These are phyloP conservation scores for Xylariomycetidae sp. DNA, from an alignment of 2,329 filamentous ascomycete genomes.

Conservation along the genomic window DNA sequence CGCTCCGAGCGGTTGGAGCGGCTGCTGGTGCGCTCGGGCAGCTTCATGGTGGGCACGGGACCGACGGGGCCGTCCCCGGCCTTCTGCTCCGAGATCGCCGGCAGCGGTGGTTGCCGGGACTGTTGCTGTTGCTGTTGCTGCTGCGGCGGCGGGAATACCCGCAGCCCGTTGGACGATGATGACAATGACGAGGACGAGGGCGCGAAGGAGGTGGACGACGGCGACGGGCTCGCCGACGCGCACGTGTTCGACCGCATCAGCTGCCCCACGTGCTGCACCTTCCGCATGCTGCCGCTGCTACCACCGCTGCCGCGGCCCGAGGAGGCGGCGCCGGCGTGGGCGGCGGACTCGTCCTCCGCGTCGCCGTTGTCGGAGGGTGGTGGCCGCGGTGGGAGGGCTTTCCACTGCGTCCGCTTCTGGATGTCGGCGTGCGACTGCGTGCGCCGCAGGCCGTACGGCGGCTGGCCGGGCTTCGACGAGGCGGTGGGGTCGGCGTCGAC, in stretches of 20 bases:
- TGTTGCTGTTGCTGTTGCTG: too few relatives aligned
- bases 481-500: too few relatives aligned
- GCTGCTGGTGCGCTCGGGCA: constrained; percentile 17
- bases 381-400: constrained; percentile 6
- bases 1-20: not conserved
- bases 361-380: constrained; percentile 1
- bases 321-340: not conserved
- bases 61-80: constrained; percentile 9
- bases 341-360: not conserved
- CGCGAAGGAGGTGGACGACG: too few relatives aligned
- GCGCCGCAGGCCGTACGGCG: constrained; percentile 11
- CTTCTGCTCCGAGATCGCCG: not conserved
- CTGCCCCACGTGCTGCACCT: constrained; percentile 2
- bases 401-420: constrained; percentile 8
- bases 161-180: too few relatives aligned
- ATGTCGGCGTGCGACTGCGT: constrained; percentile 18
- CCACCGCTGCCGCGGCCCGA: not conserved
- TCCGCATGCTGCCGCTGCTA: not conserved
- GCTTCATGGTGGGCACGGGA: constrained; percentile 14
- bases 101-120: too few relatives aligned
- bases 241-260: constrained; percentile 3
- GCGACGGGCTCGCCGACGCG: not conserved
- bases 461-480: not conserved
- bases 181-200: too few relatives aligned
- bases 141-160: too few relatives aligned